Base-by-base conservation (phyloP, 129 eudicot species). In the Cynara cardunculus region DNA sequence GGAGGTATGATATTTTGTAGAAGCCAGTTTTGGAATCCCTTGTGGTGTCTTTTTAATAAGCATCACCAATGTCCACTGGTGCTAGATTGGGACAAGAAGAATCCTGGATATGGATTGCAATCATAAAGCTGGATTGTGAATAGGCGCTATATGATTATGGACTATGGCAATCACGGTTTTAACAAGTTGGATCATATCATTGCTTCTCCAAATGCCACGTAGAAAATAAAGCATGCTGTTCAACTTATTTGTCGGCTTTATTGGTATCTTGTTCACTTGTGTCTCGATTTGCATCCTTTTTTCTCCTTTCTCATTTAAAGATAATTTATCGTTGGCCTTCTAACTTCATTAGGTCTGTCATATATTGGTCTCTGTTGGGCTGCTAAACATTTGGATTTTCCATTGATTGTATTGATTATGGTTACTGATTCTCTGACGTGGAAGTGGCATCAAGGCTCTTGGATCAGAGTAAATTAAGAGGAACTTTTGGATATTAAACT, bases 401-500 rank as follows among this genome's bases (percentile, higher is more conserved):
- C 84, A 72, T 61, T 74, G 69, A 72, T 75, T 41, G 44, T 22
- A 74, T 81, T 72, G 80, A 22, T 74, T 77, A 78, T 88, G 83
- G 79, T 82, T 86, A 69, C 84, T 89, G 89, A 87, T 71, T 85
- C 89, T 80, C 86, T 89, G 89, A 84, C 83, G 86, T 88, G 92
- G 96, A 87, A 87, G 86, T 84, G 92, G 92, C 88, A 90, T 85
- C 96, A 81, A 86, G 92, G 97, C 87, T 86, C 89, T 88, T 90
- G 90, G 96, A 85, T 83, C 91, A 91, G 86, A 84, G 86, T 90
- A 80, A 86, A 18, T 86, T 89, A 88, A 86, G 89, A 82, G 92
- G 95, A 87, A 88, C 90, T 61, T 82, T 78, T 90, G 93, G 98
- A 84, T 91, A 85, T 90, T 90, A 90, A 92, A 89, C 53, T 94